Base-by-base conservation (phyloP, 768 basidiomycete species). In the Hydnomerulius pinastri region DNA sequence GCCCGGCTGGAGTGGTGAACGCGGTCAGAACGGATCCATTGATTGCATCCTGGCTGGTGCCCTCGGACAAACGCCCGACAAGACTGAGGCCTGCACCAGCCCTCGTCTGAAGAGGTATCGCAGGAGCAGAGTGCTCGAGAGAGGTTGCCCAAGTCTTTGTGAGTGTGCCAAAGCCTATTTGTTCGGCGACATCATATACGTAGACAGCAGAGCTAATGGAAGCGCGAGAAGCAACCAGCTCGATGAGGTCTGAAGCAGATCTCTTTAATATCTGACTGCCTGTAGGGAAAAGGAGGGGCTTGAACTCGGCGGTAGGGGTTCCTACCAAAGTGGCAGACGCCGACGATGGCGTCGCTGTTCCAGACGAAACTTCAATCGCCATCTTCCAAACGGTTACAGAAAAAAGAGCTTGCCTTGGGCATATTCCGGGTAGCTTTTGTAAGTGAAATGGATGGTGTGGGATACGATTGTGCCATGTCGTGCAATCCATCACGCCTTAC, bases 51-150 rank as follows among this genome's bases (percentile, higher is more conserved):
- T 77, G 77, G 66, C 87, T 90, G 13, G 90, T 82, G 30, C 89
- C 86, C 61, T 90, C 86, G 6, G 87, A 90, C 43, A 93, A 72
- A 43, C 91, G 75, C 29, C 94, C 90, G 47, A 90, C 78, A 56
- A 95, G 74, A 60, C 80, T 79, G 50, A 92, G 69, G 8, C 93
- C 93, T 15, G 93, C 92, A 40, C 93, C 93, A 5, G 86, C 78
- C 51, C 93, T 77, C 20, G 90, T 92, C 72, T 96, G 92, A 55
- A 92, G 73, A 44, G 81, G 72, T 36, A 88, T 76, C 5, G 89
- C 81, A 15, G 80, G 73, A 0, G 83, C 78, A 1, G 79, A 71
- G 15, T 70, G 64, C 28, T 66, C 55, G 30, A 63, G 63, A 4
- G 74, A 61, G 15, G 75, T 66, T 3, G 79, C 70, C 85, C 86